Evolutionary conservation across 2,329 filamentous ascomycete genomes (phyloP), one percentile per base, ranked within the genome.

Genomic region (Lasiodiplodia sp.): DNA sequence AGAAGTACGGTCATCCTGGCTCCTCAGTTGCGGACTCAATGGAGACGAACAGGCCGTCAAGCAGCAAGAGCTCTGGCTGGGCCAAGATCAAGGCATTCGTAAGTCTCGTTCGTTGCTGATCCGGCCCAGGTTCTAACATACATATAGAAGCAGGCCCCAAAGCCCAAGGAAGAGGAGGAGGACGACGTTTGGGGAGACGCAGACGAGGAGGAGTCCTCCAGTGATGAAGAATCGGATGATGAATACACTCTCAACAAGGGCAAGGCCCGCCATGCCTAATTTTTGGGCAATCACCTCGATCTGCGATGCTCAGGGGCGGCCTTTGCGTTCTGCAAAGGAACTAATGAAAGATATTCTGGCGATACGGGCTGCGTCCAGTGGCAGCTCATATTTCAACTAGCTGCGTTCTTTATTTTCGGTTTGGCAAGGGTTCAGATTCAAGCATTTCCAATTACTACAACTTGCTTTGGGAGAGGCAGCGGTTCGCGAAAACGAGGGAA

Each of bases 181-280:
- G 53, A 63, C 0, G 55, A 63, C 23, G 3, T 12, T 11, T 65
- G 82, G 75, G 73, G 76, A 49, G 72, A 72, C 12, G 76, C 74
- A 75, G 77, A 67, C 4, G 71, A 73, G 38, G 71, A 79, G 80
- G 66, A 80, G 77, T 75, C 77, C 11, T 64, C 60, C 1, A 64
- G 74, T 34, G 77, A 84, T 58, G 75, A 77, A n/a, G 79, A 78
- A 25, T 77, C 79, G 44, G 74, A 78, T 31, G 76, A 74, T 10
- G 77, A 79, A 8, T 64, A 23, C 76, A 75, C 57, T 3, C 21
- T 47, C n/a, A 18, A n/a, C 75, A 67, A 25, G n/a, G 7, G 25
- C 10, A 23, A 11, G 10, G 8, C 5, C 14, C 34, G 34, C 10
- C 55, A n/a, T 8, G 10, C 31, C 16, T 40, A 31, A 40, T 5